phyloP scores from a whole-genome alignment of 441 rosid species.

The Daphne laureola region DNA sequence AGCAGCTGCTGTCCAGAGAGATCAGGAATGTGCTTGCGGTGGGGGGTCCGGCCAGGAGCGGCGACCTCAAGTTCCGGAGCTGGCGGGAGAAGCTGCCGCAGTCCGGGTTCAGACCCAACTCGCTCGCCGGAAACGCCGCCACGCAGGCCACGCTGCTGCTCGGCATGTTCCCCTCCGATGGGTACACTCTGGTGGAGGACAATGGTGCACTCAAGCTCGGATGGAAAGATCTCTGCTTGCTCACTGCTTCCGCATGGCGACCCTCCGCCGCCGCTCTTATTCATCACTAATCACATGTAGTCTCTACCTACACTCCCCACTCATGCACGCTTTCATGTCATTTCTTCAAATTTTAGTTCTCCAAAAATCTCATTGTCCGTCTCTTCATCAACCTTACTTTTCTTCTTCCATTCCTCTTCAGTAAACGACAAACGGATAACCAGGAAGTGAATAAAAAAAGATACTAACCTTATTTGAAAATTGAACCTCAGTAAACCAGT shows the following conservation, averaged over 20 bases:
- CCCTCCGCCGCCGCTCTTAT: conserved; percentile 28
- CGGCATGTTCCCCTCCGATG: conserved; percentile 93
- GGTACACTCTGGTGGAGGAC: conserved; percentile 92
- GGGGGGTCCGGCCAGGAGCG: conserved; percentile 72
- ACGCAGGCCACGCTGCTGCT: conserved; percentile 83
- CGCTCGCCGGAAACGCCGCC: conserved; percentile 86
- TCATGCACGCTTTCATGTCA: conserved; percentile 14
- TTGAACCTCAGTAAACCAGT: no score
- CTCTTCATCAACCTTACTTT: no score
- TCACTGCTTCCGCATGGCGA: conserved; percentile 98
- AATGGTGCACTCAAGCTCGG: conserved; percentile 89
- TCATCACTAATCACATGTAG: neutral
- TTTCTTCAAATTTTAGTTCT: neutral
- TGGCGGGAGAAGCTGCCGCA: conserved; percentile 91
- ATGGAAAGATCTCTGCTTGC: conserved; percentile 96
- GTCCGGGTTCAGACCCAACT: conserved; percentile 72
- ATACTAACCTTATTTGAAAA: no score
- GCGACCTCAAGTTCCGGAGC: conserved; percentile 51
- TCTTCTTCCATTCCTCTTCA: no score
- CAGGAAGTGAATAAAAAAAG: no score
- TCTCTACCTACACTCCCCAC: neutral
- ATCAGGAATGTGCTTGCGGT: conserved; percentile 77
- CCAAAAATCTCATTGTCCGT: no score
- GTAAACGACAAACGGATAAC: no score
- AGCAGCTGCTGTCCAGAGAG: conserved; percentile 83